Conservation (phyloP, 225 moss, liverwort and hornwort genomes). For the Anthoceros angustus region DNA sequence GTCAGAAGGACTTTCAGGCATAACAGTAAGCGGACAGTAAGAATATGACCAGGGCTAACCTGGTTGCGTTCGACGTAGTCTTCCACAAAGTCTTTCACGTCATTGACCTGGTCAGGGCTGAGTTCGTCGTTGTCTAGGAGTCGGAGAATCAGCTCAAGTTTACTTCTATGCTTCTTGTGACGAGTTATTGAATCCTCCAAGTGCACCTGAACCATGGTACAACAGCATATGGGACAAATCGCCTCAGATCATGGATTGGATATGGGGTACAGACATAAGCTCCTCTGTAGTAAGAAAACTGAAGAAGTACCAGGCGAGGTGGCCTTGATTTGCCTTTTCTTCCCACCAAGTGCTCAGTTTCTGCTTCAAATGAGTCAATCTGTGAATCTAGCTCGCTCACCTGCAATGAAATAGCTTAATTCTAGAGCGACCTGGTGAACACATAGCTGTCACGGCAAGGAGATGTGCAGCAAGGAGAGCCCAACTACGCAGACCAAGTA, state of each 20-base stretch:
- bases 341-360: slow-evolving; percentile 88
- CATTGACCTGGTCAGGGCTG: slow-evolving; percentile 75
- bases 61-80: slow-evolving; percentile 98
- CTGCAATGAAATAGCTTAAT: slow-evolving; percentile 23
- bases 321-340: slow-evolving; percentile 94
- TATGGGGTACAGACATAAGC: background rate
- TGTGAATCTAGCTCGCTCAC: slow-evolving; percentile 81
- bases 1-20: background rate
- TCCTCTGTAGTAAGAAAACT: background rate
- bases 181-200: slow-evolving; percentile 82
- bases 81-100: slow-evolving; percentile 78
- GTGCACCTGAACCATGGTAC: slow-evolving; percentile 30
- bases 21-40: background rate
- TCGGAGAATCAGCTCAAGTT: slow-evolving; percentile 73
- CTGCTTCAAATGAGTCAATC: slow-evolving; percentile 90
- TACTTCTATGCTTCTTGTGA: slow-evolving; percentile 71
- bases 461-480: background rate
- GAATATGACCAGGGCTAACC: slow-evolving; percentile 18
- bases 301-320: slow-evolving; percentile 56
- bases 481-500: background rate
- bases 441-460: background rate
- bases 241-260: background rate
- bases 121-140: slow-evolving; percentile 95
- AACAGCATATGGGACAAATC: background rate
- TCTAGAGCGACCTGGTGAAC: too few relatives aligned